phyloP scores from a whole-genome alignment of 768 basidiomycete species.

The Leccinum uliginosum region DNA sequence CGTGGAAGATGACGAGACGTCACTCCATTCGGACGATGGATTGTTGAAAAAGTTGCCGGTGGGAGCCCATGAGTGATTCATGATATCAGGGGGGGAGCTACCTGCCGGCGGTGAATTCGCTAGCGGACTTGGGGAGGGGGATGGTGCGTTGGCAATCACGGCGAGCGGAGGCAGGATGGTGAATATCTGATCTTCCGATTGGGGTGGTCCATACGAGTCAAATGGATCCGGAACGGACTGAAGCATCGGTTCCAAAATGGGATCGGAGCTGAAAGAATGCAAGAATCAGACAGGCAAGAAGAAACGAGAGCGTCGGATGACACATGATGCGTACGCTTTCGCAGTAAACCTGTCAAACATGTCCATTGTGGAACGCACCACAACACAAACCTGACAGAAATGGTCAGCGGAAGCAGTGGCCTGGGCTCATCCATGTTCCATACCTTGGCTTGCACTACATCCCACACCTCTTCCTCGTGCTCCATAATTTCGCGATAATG shows the following conservation, averaged over 20 bases:
- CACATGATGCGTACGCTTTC: constrained; percentile 62
- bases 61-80: constrained; percentile 49
- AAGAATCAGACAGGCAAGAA: constrained; percentile 9
- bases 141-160: constrained; percentile 60
- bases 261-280: constrained; percentile 60
- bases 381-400: constrained; percentile 61
- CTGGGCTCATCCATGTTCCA: constrained; percentile 1
- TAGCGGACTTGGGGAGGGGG: constrained; percentile 58
- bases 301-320: not conserved
- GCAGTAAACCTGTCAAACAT: constrained; percentile 84
- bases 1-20: constrained; percentile 35
- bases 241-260: constrained; percentile 86
- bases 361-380: constrained; percentile 87
- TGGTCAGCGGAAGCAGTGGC: constrained; percentile 10
- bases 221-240: constrained; percentile 90
- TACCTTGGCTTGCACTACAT: constrained; percentile 82
- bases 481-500: constrained; percentile 89
- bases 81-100: constrained; percentile 33
- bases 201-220: constrained; percentile 85
- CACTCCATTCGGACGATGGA: constrained; percentile 56
- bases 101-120: constrained; percentile 38
- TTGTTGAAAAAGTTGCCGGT: constrained; percentile 45
- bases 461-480: constrained; percentile 96
- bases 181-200: constrained; percentile 88
- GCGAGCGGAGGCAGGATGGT: constrained; percentile 86